phyloP scores from a whole-genome alignment of 192 early-diverging fungal species.

The Cetraspora pellucida region DNA sequence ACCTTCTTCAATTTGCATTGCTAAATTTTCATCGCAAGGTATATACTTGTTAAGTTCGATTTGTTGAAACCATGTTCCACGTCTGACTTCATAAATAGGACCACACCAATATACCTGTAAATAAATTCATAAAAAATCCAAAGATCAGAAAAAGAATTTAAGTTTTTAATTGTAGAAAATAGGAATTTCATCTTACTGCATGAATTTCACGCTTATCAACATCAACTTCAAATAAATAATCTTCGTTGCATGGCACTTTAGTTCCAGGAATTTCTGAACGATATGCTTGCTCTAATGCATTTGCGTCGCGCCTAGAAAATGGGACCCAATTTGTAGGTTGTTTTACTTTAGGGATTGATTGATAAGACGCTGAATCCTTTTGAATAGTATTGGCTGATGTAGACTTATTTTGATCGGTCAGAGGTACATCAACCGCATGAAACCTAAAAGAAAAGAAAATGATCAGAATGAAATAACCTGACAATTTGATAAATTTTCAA shows the following conservation, averaged over 20 bases:
- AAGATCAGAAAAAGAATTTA: too few relatives aligned
- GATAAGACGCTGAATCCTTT: neutral
- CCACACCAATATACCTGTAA: conserved; percentile 79
- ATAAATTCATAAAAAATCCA: neutral
- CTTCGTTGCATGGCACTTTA: conserved; percentile 74
- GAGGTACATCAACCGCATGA: conserved; percentile 35
- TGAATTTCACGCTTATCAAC: conserved; percentile 66
- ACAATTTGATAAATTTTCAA: too few relatives aligned
- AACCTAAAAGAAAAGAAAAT: neutral
- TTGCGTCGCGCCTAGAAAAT: conserved; percentile 60
- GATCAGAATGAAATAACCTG: too few relatives aligned
- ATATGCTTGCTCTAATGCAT: conserved; percentile 57
- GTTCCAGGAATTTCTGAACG: conserved; percentile 38
- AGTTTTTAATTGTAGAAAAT: too few relatives aligned
- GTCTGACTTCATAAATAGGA: conserved; percentile 75
- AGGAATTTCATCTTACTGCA: conserved; percentile 36
- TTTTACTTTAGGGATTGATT: neutral
- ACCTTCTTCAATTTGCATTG: conserved; percentile 80
- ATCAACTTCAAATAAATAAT: conserved; percentile 80
- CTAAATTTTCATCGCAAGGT: conserved; percentile 82
- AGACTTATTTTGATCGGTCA: conserved; percentile 22
- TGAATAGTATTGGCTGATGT: neutral
- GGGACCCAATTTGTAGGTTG: conserved; percentile 50
- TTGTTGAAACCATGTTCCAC: conserved; percentile 83
- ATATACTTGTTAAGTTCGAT: conserved; percentile 63